phyloP scores from a whole-genome alignment of 1,284 basidiomycete species.

The Schizopora paradoxa region DNA sequence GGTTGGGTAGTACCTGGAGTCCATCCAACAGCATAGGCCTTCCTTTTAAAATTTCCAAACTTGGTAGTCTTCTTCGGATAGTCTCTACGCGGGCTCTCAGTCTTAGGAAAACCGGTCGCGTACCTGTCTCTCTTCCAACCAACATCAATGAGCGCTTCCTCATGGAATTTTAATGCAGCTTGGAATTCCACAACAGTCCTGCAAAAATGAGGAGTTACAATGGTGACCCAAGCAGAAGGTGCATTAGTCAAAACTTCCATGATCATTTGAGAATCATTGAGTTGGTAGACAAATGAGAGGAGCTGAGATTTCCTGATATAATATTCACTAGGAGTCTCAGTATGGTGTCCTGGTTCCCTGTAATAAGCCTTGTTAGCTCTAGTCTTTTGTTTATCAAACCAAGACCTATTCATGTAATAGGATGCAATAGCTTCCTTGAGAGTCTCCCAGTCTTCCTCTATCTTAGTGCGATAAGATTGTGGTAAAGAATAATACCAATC shows the following conservation, averaged over 20 bases:
- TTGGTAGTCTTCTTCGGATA: neutral
- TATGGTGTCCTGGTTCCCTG: constrained; percentile 14
- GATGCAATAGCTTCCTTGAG: constrained; percentile 22
- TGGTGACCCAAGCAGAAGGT: constrained; percentile 21
- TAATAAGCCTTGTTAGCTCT: constrained; percentile 24
- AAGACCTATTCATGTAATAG: constrained; percentile 30
- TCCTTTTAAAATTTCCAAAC: neutral
- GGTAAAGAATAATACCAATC: constrained; percentile 29
- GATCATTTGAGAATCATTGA: constrained; percentile 21
- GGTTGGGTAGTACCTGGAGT: constrained; percentile 5
- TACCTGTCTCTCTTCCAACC: constrained; percentile 1
- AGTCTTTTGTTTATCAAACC: constrained; percentile 23
- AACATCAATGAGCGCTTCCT: constrained; percentile 17
- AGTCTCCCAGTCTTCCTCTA: constrained; percentile 26
- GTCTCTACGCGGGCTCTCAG: neutral
- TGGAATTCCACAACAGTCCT: constrained; percentile 18
- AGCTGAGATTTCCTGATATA: constrained; percentile 18
- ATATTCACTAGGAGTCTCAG: constrained; percentile 19
- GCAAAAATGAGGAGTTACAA: constrained; percentile 20
- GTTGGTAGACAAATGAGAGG: constrained; percentile 9
- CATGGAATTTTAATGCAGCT: constrained; percentile 21
- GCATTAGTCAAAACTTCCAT: constrained; percentile 23
- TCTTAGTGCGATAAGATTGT: constrained; percentile 6
- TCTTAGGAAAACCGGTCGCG: constrained; percentile 20
- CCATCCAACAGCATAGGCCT: constrained; percentile 4